Base-by-base conservation (phyloP, 2,329 filamentous ascomycete genomes). In the Colletotrichum agaves region DNA sequence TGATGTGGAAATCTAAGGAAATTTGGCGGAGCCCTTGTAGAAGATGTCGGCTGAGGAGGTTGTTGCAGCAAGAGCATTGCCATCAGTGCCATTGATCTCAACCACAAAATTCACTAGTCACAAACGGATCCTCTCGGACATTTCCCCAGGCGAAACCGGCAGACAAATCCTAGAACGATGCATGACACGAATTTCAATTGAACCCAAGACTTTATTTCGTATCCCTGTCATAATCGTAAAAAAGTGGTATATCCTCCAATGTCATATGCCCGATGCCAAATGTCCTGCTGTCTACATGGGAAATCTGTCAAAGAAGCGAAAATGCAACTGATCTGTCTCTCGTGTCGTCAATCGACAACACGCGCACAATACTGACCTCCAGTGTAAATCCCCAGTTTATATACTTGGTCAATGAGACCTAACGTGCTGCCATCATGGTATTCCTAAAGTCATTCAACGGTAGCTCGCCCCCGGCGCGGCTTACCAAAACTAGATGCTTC, bases 211-310 rank as follows among this genome's bases (percentile, higher is more conserved):
- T 55, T 23, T 59, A 41, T 46, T 44, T 53, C 60, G 59, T 67
- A 53, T 53, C 27, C 60, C 47, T 64, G 52, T 64, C 64, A 47
- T 67, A 39, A 67, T 59, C 46, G 17, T 67, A 64, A n/a, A 61
- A 66, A 69, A 66, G 61, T 69, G 65, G 65, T 69, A 69, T 69
- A 69, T 69, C 65, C 65, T 69, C 65, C 65, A 60, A 61, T 44
- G 53, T 53, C 47, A 39, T 23, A 23, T 65, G 53, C 21, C 35
- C 41, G 64, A 46, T 65, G 55, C 46, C 19, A 61, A 17, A 53
- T 62, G 44, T 46, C 37, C 44, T 46, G 27, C 39, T 53, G 35
- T 67, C 50, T 59, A 64, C 33, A 52, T 53, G 44, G 46, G 60
- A 21, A 11, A 11, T 33, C 39, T 46, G 35, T 19, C 39, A 58